Evolutionary conservation across 2,329 filamentous ascomycete species (phyloP).

Genomic region (Nigrospora sphaerica): DNA sequence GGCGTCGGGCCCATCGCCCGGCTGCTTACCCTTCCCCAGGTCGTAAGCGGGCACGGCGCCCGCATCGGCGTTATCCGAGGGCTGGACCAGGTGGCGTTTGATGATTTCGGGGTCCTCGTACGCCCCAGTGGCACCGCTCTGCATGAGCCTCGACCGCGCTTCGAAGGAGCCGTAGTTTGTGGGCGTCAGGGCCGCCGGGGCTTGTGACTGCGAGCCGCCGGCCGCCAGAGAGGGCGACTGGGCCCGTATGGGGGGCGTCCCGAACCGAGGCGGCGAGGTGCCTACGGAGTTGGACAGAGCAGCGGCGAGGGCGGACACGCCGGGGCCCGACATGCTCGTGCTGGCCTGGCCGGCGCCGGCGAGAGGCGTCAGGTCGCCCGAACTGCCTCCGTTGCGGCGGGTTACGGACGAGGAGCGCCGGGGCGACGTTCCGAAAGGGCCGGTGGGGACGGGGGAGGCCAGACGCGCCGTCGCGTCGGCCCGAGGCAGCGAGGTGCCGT

Average conservation of each 20-base stretch:
- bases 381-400: constrained; percentile 28
- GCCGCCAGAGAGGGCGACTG: constrained; percentile 47
- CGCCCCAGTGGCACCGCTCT: constrained; percentile 45
- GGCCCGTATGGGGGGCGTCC: constrained; percentile 54
- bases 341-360: constrained; percentile 55
- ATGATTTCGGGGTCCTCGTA: constrained; percentile 90
- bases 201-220: constrained; percentile 34
- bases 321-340: constrained; percentile 64
- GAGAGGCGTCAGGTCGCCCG: constrained; percentile 53
- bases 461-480: constrained; percentile 55
- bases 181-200: constrained; percentile 40
- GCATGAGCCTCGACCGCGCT: constrained; percentile 45
- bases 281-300: constrained; percentile 73
- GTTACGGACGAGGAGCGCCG: constrained; percentile 42
- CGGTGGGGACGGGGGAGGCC: constrained; percentile 49
- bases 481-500: constrained; percentile 47
- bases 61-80: constrained; percentile 41
- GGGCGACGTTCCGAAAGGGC: constrained; percentile 34
- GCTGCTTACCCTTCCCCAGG: constrained; percentile 46
- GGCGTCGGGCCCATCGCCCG: constrained; percentile 24
- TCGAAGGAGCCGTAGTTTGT: constrained; percentile 86
- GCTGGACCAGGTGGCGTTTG: constrained; percentile 77
- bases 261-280: constrained; percentile 62
- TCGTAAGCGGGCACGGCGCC: constrained; percentile 26
- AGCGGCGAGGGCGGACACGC: constrained; percentile 80